Evolutionary conservation across 345 rosid species (phyloP).

Genomic region (Gossypium sturtianum): DNA sequence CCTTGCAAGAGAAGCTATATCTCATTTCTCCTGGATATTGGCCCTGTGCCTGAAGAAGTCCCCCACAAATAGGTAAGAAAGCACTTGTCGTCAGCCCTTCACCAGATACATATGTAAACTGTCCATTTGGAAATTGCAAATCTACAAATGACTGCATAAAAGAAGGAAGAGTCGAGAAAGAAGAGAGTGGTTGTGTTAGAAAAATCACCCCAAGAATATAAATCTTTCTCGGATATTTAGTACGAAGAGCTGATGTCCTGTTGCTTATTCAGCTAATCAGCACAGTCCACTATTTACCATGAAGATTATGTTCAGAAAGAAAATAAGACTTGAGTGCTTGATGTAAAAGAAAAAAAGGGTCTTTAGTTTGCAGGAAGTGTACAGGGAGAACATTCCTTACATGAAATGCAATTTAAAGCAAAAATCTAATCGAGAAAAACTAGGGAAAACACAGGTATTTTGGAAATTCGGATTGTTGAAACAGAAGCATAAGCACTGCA

Average conservation of each 20-base stretch:
- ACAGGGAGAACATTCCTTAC: not conserved
- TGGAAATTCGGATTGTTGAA: not conserved
- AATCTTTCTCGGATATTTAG: not conserved
- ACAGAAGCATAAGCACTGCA: not conserved
- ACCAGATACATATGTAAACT: slow-evolving; percentile 79
- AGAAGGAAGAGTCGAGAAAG: not conserved
- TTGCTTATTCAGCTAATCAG: not conserved
- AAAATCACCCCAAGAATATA: not conserved
- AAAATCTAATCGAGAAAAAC: not conserved
- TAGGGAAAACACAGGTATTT: not conserved
- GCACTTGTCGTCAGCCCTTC: slow-evolving; percentile 93
- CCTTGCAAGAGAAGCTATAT: slow-evolving; percentile 87
- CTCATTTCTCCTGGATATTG: slow-evolving; percentile 99
- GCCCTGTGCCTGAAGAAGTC: slow-evolving; percentile 96
- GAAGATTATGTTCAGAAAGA: not conserved
- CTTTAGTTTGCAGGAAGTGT: not conserved
- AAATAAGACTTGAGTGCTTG: too few species aligned
- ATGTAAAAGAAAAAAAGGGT: not conserved
- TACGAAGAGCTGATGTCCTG: not conserved
- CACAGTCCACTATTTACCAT: not conserved
- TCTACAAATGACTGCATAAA: slow-evolving; percentile 76
- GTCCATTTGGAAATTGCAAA: slow-evolving; percentile 94
- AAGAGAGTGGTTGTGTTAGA: not conserved
- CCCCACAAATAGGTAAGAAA: slow-evolving; percentile 73
- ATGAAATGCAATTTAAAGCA: slow-evolving; percentile 1